Base-by-base conservation (phyloP, 2,329 filamentous ascomycete species). In the Fusarium palustre region DNA sequence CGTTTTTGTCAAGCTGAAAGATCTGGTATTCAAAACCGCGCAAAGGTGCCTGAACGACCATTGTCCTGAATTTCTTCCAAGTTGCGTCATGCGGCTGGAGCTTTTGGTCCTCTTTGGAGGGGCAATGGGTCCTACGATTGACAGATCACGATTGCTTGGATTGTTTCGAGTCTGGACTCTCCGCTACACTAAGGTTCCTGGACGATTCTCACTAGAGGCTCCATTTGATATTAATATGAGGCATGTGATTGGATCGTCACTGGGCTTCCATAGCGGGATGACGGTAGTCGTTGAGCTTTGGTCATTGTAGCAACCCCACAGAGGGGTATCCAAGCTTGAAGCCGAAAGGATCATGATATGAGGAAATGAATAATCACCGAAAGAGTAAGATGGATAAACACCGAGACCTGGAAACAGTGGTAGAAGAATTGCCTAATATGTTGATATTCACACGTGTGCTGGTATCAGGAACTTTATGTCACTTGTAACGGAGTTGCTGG, bases 201-300 rank as follows among this genome's bases (percentile, higher is more conserved):
- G 52, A 11, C 41, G 49, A 64, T 59, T 60, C 31, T 20, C 42
- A 53, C 24, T 46, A 43, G 41, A 60, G 64, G 54, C 61, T 60
- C 70, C 68, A 63, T 69, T 41, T 41, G 61, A 66, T 65, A 65
- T 66, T 63, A 67, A 66, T 69, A 56, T 60, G 49, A 61, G 52
- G 30, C 36, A 56, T 28, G 33, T 69, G 52, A 74, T 74, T 74
- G 72, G 72, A 46, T 55, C 53, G 42, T 55, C n/a, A 28, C 16
- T 52, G 65, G 59, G n/a, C 36, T 48, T 31, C 56, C 34, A 36
- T 42, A 62, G 38, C 55, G 61, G 61, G 54, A 70, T 66, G 66
- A 64, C 59, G 62, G 59, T 54, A 57, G 59, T 58, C 47, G 49
- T 52, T 41, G 41, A 43, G 33, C 55, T 57, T 64, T 59, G 48